phyloP scores from a whole-genome alignment of 352 stramenopile species.

The Pilasporangium apinafurcum region DNA sequence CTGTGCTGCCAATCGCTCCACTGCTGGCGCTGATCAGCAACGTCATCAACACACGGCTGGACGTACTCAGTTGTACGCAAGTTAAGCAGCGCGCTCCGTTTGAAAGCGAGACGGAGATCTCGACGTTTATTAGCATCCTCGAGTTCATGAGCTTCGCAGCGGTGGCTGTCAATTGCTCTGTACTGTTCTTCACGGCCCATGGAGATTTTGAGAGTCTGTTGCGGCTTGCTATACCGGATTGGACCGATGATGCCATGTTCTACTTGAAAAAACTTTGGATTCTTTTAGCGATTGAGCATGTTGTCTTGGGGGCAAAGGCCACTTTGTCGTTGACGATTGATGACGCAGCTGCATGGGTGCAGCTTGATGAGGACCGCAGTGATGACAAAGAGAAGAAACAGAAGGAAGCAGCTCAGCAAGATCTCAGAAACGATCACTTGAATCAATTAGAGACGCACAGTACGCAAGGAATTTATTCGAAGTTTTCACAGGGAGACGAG shows the following conservation, averaged over 20 bases:
- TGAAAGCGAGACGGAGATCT: conserved; percentile 80
- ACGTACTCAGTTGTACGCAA: conserved; percentile 76
- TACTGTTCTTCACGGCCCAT: conserved; percentile 69
- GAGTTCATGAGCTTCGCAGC: conserved; percentile 88
- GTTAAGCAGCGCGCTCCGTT: conserved; percentile 68
- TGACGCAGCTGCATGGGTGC: conserved; percentile 67
- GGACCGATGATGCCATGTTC: conserved; percentile 9
- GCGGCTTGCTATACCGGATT: conserved; percentile 5
- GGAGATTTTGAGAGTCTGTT: conserved; percentile 59
- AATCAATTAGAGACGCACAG: not conserved
- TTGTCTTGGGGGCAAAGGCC: conserved; percentile 58
- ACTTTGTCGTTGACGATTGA: conserved; percentile 59
- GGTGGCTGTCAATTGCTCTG: conserved; percentile 65
- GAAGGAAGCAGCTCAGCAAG: conserved; percentile 4
- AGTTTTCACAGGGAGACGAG: not conserved
- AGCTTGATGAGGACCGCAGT: conserved; percentile 51
- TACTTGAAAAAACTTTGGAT: conserved; percentile 61
- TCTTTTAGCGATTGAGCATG: conserved; percentile 55
- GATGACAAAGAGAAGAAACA: conserved; percentile 30
- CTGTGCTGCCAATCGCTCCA: conserved; percentile 84
- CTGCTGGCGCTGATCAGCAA: conserved; percentile 86
- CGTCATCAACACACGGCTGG: conserved; percentile 81
- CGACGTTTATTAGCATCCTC: conserved; percentile 89
- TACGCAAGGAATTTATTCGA: not conserved
- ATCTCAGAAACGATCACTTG: conserved; percentile 1